phyloP scores from a whole-genome alignment of 768 basidiomycete species.

The Kockovaella imperatae region DNA sequence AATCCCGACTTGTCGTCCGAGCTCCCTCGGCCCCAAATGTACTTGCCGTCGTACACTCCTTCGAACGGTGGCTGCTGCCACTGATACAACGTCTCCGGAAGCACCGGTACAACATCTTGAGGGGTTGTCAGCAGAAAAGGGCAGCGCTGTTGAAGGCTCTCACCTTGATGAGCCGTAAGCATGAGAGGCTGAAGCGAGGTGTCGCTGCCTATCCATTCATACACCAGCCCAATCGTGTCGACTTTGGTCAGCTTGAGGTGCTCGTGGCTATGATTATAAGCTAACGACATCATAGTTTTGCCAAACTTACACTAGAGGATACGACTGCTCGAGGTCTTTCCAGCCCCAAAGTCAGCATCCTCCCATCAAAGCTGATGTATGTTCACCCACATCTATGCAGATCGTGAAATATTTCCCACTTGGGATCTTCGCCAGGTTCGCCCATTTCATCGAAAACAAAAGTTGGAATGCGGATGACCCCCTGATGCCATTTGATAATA shows the following conservation, averaged over 20 bases:
- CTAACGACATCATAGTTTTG: background rate
- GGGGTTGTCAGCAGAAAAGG: constrained; percentile 1
- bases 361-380: background rate
- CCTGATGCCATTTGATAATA: constrained; percentile 13
- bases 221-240: constrained; percentile 66
- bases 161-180: constrained; percentile 30
- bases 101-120: constrained; percentile 58
- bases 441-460: constrained; percentile 10
- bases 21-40: constrained; percentile 67
- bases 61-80: constrained; percentile 60
- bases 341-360: background rate
- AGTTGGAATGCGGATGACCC: constrained; percentile 7
- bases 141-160: background rate
- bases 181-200: constrained; percentile 59
- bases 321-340: constrained; percentile 5
- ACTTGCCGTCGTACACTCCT: constrained; percentile 50
- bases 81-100: constrained; percentile 51
- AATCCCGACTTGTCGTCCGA: constrained; percentile 62
- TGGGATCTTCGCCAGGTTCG: constrained; percentile 8
- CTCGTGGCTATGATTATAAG: background rate
- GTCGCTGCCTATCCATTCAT: constrained; percentile 62
- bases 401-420: constrained; percentile 9
- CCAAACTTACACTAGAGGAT: constrained; percentile 6
- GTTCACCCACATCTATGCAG: constrained; percentile 7
- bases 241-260: constrained; percentile 41